Evolutionary conservation across 2,329 filamentous ascomycete species (phyloP).

Genomic region (Alternaria rosae): DNA sequence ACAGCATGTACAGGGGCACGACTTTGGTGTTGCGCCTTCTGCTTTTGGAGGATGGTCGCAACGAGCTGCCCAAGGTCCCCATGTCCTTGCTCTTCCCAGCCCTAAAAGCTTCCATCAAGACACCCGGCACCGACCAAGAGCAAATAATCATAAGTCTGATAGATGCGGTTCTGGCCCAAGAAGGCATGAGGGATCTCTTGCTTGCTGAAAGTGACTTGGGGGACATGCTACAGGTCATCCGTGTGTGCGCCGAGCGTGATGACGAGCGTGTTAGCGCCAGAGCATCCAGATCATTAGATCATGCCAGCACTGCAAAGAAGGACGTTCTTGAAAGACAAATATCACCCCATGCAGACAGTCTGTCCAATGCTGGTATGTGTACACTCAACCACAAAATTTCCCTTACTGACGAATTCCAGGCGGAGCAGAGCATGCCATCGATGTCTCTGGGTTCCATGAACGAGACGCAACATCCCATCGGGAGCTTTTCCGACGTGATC

Average conservation of each 20-base stretch:
- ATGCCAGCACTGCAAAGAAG: constrained; percentile 55
- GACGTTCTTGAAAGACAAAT: constrained; percentile 20
- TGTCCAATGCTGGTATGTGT: constrained; percentile 12
- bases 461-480: constrained; percentile 10
- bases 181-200: constrained; percentile 63
- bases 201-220: constrained; percentile 73
- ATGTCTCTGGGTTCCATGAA: constrained; percentile 23
- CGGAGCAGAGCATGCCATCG: constrained; percentile 19
- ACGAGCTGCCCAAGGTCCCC: constrained; percentile 45
- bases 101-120: constrained; percentile 41
- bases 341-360: constrained; percentile 18
- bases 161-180: constrained; percentile 51
- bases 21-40: constrained; percentile 42
- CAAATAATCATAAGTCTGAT: constrained; percentile 62
- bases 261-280: constrained; percentile 33
- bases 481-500: constrained; percentile 22
- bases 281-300: constrained; percentile 27
- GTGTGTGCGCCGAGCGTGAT: constrained; percentile 57
- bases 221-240: constrained; percentile 65
- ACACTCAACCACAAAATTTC: background rate
- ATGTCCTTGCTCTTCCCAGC: constrained; percentile 45
- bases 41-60: constrained; percentile 41
- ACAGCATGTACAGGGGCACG: constrained; percentile 39
- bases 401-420: constrained; percentile 12
- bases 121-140: constrained; percentile 39